phyloP scores from a whole-genome alignment of 129 eudicot species.

The Flaveria trinervia region DNA sequence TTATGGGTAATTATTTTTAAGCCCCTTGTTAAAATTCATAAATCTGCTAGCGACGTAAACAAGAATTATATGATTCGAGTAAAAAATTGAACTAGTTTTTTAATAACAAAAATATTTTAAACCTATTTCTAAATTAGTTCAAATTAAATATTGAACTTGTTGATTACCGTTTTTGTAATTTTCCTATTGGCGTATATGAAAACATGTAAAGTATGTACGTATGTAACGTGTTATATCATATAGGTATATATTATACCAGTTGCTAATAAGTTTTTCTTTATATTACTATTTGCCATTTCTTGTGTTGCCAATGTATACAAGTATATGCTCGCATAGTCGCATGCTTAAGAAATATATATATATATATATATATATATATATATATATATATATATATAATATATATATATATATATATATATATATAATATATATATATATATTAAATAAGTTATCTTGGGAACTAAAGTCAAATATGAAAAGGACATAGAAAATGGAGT shows the following conservation, averaged over 20 bases:
- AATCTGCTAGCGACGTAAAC: too few relatives aligned
- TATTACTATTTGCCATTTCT: not conserved
- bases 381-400: not conserved
- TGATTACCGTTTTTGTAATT: too few relatives aligned
- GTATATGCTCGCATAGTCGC: not conserved
- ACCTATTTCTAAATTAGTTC: too few relatives aligned
- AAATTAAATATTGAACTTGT: too few relatives aligned
- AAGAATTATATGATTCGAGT: too few relatives aligned
- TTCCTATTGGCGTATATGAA: not conserved
- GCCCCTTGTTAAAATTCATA: too few relatives aligned
- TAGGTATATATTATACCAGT: not conserved
- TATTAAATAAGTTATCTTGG: constrained; percentile 1
- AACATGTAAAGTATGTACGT: not conserved
- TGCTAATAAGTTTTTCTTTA: not conserved
- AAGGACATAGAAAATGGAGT: not conserved
- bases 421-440: not conserved
- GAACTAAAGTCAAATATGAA: constrained; percentile 6
- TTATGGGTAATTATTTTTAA: too few relatives aligned
- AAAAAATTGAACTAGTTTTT: too few relatives aligned
- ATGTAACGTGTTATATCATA: not conserved
- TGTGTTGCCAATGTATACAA: not conserved
- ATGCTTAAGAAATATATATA: constrained; percentile 6
- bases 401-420: not conserved
- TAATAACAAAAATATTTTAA: too few relatives aligned
- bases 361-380: not conserved